Conservation (phyloP, 192 early-diverging fungal genomes). For the Entomortierella beljakovae region DNA sequence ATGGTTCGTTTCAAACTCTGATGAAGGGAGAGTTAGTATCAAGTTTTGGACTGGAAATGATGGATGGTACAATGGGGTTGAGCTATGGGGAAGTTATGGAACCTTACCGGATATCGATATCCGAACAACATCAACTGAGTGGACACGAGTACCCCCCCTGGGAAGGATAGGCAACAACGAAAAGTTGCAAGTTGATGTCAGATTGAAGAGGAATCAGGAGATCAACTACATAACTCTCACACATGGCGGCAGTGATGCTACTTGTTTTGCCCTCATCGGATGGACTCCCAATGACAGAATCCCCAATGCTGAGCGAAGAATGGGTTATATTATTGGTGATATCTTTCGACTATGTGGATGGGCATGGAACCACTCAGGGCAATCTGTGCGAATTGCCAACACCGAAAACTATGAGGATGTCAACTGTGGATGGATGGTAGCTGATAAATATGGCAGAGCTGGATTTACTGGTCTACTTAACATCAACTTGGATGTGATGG, state of each 20-base stretch:
- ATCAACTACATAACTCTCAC: slow-evolving; percentile 1
- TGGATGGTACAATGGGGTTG: not conserved
- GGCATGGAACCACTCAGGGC: slow-evolving; percentile 10
- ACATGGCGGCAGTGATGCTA: not conserved
- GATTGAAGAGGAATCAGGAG: not conserved
- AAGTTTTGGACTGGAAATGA: not conserved
- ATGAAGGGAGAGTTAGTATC: not conserved
- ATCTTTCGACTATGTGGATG: slow-evolving; percentile 14
- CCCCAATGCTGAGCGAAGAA: not conserved
- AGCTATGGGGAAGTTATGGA: not conserved
- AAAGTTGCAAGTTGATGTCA: not conserved
- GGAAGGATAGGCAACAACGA: not conserved
- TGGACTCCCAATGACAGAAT: not conserved
- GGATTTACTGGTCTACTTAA: not conserved
- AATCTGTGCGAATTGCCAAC: not conserved
- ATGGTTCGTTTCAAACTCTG: not conserved
- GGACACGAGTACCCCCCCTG: no score
- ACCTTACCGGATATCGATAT: not conserved
- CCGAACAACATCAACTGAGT: no score
- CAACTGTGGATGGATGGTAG: slow-evolving; percentile 2
- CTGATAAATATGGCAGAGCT: not conserved
- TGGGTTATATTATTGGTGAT: slow-evolving; percentile 2
- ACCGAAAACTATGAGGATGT: not conserved
- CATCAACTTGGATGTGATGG: slow-evolving; percentile 14
- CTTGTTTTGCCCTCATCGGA: slow-evolving; percentile 3